Base-by-base conservation (phyloP, 2,329 filamentous ascomycete genomes). In the Verticillium klebahnii region DNA sequence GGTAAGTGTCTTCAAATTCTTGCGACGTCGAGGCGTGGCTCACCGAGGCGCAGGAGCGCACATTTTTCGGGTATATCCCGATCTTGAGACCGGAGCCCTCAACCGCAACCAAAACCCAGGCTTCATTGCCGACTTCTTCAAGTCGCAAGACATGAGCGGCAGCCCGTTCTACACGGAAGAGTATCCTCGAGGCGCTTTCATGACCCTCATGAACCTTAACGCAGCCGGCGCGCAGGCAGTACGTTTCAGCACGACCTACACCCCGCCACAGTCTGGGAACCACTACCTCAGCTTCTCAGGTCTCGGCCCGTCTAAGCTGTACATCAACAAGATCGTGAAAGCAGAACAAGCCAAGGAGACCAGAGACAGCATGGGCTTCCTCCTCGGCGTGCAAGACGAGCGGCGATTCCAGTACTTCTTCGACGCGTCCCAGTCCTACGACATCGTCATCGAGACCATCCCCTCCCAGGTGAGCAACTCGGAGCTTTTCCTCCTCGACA, bases 371-470 rank as follows among this genome's bases (percentile, higher is more conserved):
- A 37, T 36, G n/a, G 31, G 39, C 34, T 58, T 58, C 57, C 31
- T 58, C 23, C 34, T 36, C 36, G 68, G 67, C 7, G 75, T 83
- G 4, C 89, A 87, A 0, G 76, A 81, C 5, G 87, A 90, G 69
- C 83, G 89, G 65, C 81, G 81, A 50, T 86, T 86, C 11, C 76
- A 75, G 1, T 80, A 85, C 61, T 71, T 81, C 2, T 78, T 90
- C 60, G 81, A 82, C 62, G 83, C 83, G 66, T 86, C 84, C 9
- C 77, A 85, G 65, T 77, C 78, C 0, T 89, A 90, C 74, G 76
- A 79, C 40, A 67, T 86, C 68, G 76, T 82, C 61, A 77, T 89
- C 63, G 81, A 88, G 62, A 88, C 86, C 65, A 52, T 32, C 8
- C 31, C 37, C 7, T 61, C 60, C 36, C 29, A 56, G 37, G 36